Evolutionary conservation across 2,329 filamentous ascomycete genomes (phyloP).

Genomic region (Ophiostoma pallidulum): DNA sequence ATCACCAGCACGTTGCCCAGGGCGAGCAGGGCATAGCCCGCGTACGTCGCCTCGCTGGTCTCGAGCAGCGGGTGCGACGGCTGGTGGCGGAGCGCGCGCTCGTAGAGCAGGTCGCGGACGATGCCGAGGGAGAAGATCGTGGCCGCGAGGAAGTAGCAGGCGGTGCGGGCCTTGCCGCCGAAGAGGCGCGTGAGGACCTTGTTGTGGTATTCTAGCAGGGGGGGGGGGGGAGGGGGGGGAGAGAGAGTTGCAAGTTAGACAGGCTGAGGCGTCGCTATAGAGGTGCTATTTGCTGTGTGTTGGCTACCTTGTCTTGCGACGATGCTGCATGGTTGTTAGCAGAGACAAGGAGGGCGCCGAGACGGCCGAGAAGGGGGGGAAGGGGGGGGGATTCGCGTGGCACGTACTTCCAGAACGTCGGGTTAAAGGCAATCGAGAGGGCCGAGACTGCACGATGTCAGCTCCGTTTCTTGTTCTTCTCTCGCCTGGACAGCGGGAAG

Average conservation of each 20-base stretch:
- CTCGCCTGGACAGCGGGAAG: too few species aligned
- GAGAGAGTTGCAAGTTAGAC: too few species aligned
- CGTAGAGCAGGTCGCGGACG: conserved; percentile 79
- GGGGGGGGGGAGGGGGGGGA: not conserved
- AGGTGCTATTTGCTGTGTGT: too few species aligned
- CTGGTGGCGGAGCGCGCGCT: conserved; percentile 65
- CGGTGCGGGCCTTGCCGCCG: conserved; percentile 63
- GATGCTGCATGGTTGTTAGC: conserved; percentile 48
- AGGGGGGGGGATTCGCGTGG: not conserved
- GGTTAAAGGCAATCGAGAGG: conserved; percentile 82
- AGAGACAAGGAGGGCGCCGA: too few species aligned
- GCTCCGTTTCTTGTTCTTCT: too few species aligned
- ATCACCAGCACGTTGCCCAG: conserved; percentile 77
- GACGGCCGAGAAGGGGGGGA: not conserved
- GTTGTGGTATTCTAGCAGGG: conserved; percentile 70
- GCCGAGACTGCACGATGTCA: conserved; percentile 56
- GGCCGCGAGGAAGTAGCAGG: conserved; percentile 81
- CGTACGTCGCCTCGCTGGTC: conserved; percentile 46
- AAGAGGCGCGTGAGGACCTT: conserved; percentile 83
- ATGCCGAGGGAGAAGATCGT: conserved; percentile 90
- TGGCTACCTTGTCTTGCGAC: conserved; percentile 70
- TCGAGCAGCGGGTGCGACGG: conserved; percentile 67
- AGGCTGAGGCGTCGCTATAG: too few species aligned
- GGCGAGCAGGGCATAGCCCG: conserved; percentile 63
- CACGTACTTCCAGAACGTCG: conserved; percentile 97